Base-by-base conservation (phyloP, 2,329 filamentous ascomycete genomes). In the Fusarium multiceps region DNA sequence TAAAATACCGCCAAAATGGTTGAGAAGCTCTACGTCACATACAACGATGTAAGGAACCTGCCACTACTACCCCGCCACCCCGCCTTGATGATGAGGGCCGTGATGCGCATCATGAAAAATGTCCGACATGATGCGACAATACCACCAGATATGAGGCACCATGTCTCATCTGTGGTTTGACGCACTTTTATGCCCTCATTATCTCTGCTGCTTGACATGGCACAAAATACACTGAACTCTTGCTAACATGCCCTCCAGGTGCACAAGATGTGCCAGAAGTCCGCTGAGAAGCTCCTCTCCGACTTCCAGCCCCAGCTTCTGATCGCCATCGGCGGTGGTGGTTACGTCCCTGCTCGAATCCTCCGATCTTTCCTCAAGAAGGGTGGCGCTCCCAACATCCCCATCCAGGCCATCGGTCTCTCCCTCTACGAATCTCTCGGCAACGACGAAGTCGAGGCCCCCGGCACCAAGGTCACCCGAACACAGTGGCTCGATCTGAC, bases 401-500 rank as follows among this genome's bases (percentile, higher is more conserved):
- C 96, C 73, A 99, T 99, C 82, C 96, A 99, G 87, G 96, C 96
- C 71, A 99, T 99, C 80, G 96, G 96, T 50, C 91, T 99, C 71
- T 98, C 95, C 23, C 90, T 99, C 59, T 99, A 99, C 86, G 96
- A 99, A 84, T 87, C 90, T 69, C 91, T 98, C 49, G 86, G 88
- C 62, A 83, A 85, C 60, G 80, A 82, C 53, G 83, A 83, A 63
- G 81, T 83, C 63, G 96, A 99, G 83, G 83, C 87, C 69, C 91
- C 74, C 45, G 95, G 95, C 72, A 98, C 93, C 72, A 96, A 97
- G 84, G 96, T 99, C 75, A 98, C 93, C 43, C 92, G 96, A 75
- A 98, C 96, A 41, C 96, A 99, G 88, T 99, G 96, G 96, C 90
- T 99, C 61, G 96, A 99, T 81, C 85, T 99, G 66, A 92, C 87